phyloP scores from a whole-genome alignment of 2,329 filamentous ascomycete genomes.

The Thermothelomyces thermophilus region DNA sequence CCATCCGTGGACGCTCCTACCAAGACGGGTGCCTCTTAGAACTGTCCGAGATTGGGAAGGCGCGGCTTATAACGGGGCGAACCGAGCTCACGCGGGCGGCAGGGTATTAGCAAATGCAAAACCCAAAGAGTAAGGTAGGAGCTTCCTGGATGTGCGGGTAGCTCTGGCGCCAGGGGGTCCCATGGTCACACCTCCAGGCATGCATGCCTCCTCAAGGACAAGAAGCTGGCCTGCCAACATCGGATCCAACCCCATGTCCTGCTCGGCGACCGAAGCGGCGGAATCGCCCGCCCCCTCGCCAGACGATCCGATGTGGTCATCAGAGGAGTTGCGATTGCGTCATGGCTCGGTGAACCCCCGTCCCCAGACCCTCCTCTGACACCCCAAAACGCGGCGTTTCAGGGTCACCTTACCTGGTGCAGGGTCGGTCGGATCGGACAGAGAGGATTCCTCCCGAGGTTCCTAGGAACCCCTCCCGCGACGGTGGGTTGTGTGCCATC shows the following conservation, averaged over 20 bases:
- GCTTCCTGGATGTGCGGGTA: not conserved
- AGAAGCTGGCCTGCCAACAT: not conserved
- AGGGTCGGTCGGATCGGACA: slow-evolving; percentile 4
- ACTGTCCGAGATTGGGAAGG: not conserved
- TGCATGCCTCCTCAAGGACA: not conserved
- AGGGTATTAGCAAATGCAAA: not conserved
- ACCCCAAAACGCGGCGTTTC: too few relatives aligned
- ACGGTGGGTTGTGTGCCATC: not conserved
- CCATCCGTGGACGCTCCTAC: not conserved
- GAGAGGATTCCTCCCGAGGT: not conserved
- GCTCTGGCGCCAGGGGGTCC: not conserved
- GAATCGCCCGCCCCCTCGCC: not conserved
- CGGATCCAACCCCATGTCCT: not conserved
- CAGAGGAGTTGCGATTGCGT: slow-evolving; percentile 14
- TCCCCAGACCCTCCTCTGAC: not conserved
- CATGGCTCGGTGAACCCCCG: slow-evolving; percentile 17
- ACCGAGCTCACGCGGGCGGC: not conserved
- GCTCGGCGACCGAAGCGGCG: not conserved
- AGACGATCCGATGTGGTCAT: slow-evolving; percentile 14
- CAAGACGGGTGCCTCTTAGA: not conserved
- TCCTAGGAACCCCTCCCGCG: not conserved
- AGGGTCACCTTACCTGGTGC: not conserved
- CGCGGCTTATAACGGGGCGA: slow-evolving; percentile 5
- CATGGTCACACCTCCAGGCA: not conserved
- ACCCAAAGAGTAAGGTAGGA: too few relatives aligned